These are phyloP conservation scores for Tolypocladium sp. DNA, from an alignment of 2,329 filamentous ascomycete species.

Conservation along the genomic window DNA sequence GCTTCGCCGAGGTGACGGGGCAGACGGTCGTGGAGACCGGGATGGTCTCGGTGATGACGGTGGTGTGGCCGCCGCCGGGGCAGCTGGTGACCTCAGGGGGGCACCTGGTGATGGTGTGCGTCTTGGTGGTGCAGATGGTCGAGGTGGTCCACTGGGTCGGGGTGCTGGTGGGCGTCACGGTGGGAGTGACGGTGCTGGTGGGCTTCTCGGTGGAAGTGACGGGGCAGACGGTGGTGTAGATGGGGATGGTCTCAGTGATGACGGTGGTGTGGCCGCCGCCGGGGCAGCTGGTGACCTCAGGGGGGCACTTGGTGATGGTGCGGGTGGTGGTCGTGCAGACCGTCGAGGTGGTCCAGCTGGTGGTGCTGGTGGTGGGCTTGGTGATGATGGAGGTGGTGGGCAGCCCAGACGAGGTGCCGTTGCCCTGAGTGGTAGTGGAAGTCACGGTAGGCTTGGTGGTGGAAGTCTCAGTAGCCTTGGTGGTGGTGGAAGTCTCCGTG, in stretches of 20 bases:
- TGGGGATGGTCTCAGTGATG: conserved; percentile 18
- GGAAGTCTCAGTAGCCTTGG: neutral
- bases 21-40: conserved; percentile 32
- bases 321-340: conserved; percentile 17
- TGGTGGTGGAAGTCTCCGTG: conserved; percentile 3
- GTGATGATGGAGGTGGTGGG: neutral
- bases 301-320: conserved; percentile 19
- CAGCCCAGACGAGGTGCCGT: neutral
- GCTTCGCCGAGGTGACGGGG: conserved; percentile 22
- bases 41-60: conserved; percentile 17
- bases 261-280: conserved; percentile 12
- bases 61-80: conserved; percentile 15
- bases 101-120: conserved; percentile 19
- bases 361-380: neutral
- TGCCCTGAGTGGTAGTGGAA: conserved; percentile 20
- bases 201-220: neutral
- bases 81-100: conserved; percentile 19
- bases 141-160: conserved; percentile 14
- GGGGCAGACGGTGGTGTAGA: conserved; percentile 31
- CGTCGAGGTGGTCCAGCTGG: conserved; percentile 19
- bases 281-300: conserved; percentile 20
- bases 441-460: conserved; percentile 10
- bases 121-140: conserved; percentile 19
- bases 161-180: neutral
- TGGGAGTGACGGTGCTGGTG: neutral